Base-by-base conservation (phyloP, 2,329 filamentous ascomycete species). In the Penicillium sp. region DNA sequence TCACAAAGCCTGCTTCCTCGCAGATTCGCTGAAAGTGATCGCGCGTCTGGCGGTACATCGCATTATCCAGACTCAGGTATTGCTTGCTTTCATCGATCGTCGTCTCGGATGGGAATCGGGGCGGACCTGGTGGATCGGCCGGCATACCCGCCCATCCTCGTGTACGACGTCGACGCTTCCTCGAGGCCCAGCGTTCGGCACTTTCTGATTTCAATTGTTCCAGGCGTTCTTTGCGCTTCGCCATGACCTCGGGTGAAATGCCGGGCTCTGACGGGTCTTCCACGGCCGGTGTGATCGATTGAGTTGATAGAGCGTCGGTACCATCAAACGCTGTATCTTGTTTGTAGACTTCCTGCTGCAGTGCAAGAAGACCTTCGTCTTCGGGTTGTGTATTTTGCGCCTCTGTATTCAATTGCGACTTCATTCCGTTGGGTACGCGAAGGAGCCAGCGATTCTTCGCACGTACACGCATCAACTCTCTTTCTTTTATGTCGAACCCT, bases 61-160 rank as follows among this genome's bases (percentile, higher is more conserved):
- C 71, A 45, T 81, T 83, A 64, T 88, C 83, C 29, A 95, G 77
- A 33, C 76, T 78, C 24, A 95, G 77, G 55, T 87, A 88, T 11
- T 81, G 80, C 67, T 91, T 90, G 66, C 88, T 87, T 72, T 93
- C 89, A 60, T 90, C 87, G 54, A 94, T 83, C 0, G 90, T 92
- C 11, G 88, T 92, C 71, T 94, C 90, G 0, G 90, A 93, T 1
- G 89, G 89, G 59, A 91, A 94, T 19, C 90, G 84, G 13, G 88
- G 86, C 18, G 87, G 84, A 4, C 86, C 85, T 1, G 86, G 82
- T 6, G 85, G 84, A 67, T 90, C 87, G 33, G 87, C 82, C 13
- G 87, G 85, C 23, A 89, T 71, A 2, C 87, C 86, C 37, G 83
- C 86, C 79, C 85, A 89, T n/a, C 83, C 83, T 63, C 84, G 81